These are phyloP conservation scores for Blastomyces parvus DNA, from an alignment of 2,329 filamentous ascomycete genomes.

Conservation along the genomic window DNA sequence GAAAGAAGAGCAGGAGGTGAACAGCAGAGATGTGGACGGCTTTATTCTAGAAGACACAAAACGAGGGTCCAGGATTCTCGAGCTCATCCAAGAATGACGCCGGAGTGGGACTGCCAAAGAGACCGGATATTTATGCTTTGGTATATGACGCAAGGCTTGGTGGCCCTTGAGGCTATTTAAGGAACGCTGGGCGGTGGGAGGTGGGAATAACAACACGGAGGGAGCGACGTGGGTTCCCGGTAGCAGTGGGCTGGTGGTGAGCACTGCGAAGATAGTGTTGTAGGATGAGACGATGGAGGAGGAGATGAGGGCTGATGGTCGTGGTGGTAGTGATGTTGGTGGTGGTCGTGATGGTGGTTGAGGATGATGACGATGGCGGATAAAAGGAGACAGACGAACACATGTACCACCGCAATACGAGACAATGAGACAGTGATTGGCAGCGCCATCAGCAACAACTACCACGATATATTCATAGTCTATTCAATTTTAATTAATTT, in stretches of 20 bases:
- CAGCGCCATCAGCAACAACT: no score
- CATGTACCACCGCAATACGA: no score
- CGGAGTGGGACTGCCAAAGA: not conserved
- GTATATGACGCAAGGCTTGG: constrained; percentile 3
- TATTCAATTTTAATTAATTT: not conserved
- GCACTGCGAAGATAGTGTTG: not conserved
- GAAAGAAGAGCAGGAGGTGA: constrained; percentile 14
- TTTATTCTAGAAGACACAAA: constrained; percentile 2
- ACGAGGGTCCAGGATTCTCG: not conserved
- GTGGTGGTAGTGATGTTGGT: not conserved
- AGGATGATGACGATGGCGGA: not conserved
- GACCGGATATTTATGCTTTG: constrained; percentile 1
- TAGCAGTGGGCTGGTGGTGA: not conserved
- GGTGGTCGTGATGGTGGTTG: no score
- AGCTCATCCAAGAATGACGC: constrained; percentile 3
- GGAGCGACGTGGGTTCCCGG: not conserved
- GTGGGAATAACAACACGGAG: not conserved
- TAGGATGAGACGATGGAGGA: not conserved
- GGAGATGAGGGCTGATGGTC: not conserved
- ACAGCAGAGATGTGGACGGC: constrained; percentile 12
- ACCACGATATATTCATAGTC: no score
- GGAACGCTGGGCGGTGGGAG: no score
- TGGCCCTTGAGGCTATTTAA: no score
- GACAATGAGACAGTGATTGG: no score
- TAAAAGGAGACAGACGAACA: no score